Conservation (phyloP, 169 alveolate species). For the Plasmodium coatneyi region DNA sequence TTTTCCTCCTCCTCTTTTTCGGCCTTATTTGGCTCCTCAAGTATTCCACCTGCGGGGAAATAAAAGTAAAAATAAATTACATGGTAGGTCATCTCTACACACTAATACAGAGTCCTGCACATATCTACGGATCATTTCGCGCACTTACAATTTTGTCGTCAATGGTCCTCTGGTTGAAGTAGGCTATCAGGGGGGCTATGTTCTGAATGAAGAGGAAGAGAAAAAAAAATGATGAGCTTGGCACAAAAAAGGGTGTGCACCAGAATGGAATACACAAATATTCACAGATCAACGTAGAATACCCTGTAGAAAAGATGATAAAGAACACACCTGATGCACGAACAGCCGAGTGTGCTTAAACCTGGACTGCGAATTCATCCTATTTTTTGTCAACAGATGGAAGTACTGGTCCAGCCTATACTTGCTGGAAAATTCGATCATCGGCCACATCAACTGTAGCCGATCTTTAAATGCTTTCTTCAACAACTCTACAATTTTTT, state of each 20-base stretch:
- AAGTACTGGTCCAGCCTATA: constrained; percentile 71
- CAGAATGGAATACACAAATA: background rate
- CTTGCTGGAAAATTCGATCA: constrained; percentile 52
- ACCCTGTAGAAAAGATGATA: background rate
- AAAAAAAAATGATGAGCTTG: background rate
- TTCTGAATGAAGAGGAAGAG: constrained; percentile 11
- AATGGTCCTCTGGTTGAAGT: constrained; percentile 48
- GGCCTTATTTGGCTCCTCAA: constrained; percentile 58
- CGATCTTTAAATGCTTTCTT: constrained; percentile 63
- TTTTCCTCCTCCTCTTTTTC: constrained; percentile 43
- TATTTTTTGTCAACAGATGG: constrained; percentile 61
- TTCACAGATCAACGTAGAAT: background rate
- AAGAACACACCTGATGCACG: constrained; percentile 45
- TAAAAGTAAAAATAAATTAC: background rate
- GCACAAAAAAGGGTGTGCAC: background rate
- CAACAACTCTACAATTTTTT: constrained; percentile 25
- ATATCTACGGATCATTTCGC: background rate
- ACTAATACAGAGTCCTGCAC: background rate
- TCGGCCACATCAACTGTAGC: constrained; percentile 52
- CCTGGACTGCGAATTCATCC: constrained; percentile 19
- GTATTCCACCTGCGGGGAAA: constrained; percentile 21
- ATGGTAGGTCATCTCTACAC: background rate
- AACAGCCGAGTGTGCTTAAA: constrained; percentile 31
- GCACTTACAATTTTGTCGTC: constrained; percentile 47
- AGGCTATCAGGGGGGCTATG: constrained; percentile 36